Evolutionary conservation across 83 land plant species (phyloP).

Genomic region (Diphasiastrum complanatum): DNA sequence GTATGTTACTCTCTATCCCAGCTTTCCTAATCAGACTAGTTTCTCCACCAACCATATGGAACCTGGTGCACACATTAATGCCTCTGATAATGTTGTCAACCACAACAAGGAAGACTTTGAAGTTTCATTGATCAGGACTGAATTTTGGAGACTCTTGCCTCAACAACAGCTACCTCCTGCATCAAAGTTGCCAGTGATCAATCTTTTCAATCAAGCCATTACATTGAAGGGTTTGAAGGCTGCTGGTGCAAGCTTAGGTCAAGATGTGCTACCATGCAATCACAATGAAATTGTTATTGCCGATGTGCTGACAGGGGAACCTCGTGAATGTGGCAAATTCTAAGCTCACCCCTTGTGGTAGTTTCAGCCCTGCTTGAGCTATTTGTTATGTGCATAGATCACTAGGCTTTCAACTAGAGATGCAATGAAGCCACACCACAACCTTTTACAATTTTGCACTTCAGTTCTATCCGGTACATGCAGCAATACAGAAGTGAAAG

Average conservation of each 20-base stretch:
- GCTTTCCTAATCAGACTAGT: slow-evolving; percentile 11
- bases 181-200: slow-evolving; percentile 71
- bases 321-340: slow-evolving; percentile 54
- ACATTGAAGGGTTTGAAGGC: slow-evolving; percentile 72
- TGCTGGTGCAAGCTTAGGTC: slow-evolving; percentile 89
- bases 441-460: too few relatives aligned
- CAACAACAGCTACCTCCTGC: slow-evolving; percentile 66
- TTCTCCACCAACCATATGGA: too few relatives aligned
- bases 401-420: too few relatives aligned
- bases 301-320: slow-evolving; percentile 74
- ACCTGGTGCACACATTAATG: too few relatives aligned
- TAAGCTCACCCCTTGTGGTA: too few relatives aligned
- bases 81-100: slow-evolving; percentile 4
- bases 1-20: slow-evolving; percentile 13
- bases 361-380: too few relatives aligned
- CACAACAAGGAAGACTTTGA: slow-evolving; percentile 12
- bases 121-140: slow-evolving; percentile 31
- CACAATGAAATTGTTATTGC: slow-evolving; percentile 56
- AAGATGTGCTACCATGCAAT: slow-evolving; percentile 71
- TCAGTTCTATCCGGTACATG: too few relatives aligned
- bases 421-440: too few relatives aligned
- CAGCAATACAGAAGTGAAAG: too few relatives aligned
- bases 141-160: slow-evolving; percentile 62
- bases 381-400: too few relatives aligned
- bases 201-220: slow-evolving; percentile 90